These are phyloP conservation scores for Sonneratia alba DNA, from an alignment of 345 rosid genomes.

Conservation along the genomic window DNA sequence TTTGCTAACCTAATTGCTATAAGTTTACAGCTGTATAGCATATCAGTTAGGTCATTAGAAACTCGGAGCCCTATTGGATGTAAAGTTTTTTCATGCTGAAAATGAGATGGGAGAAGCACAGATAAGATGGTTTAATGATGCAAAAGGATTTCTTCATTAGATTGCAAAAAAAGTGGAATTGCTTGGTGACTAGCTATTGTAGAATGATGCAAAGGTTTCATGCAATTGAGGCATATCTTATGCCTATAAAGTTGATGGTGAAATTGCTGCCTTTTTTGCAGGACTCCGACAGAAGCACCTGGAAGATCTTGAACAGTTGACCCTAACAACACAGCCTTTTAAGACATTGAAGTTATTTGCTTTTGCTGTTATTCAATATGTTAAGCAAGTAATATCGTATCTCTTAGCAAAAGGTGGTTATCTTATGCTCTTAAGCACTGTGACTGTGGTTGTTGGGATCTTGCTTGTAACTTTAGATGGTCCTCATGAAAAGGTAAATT, in stretches of 20 bases:
- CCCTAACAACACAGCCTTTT: slow-evolving; percentile 59
- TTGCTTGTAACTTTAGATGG: slow-evolving; percentile 69
- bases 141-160: neutral
- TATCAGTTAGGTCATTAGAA: neutral
- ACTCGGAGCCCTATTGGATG: neutral
- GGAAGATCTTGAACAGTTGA: slow-evolving; percentile 60
- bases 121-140: neutral
- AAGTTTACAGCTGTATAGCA: neutral
- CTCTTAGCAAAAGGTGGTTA: slow-evolving; percentile 63
- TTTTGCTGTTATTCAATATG: slow-evolving; percentile 48
- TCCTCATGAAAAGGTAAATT: slow-evolving; percentile 73
- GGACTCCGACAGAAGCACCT: slow-evolving; percentile 53
- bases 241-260: neutral
- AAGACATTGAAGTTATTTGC: slow-evolving; percentile 62
- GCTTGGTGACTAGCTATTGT: neutral
- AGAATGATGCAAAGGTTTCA: neutral
- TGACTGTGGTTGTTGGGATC: slow-evolving; percentile 29
- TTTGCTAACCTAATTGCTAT: neutral
- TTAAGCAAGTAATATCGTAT: slow-evolving; percentile 37
- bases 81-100: neutral
- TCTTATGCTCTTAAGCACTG: slow-evolving; percentile 46
- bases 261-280: slow-evolving; percentile 18
- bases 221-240: neutral
- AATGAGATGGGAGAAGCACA: neutral
- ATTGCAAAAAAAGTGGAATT: neutral